phyloP scores from a whole-genome alignment of 2,329 filamentous ascomycete species.

The Colletotrichum liriopes region DNA sequence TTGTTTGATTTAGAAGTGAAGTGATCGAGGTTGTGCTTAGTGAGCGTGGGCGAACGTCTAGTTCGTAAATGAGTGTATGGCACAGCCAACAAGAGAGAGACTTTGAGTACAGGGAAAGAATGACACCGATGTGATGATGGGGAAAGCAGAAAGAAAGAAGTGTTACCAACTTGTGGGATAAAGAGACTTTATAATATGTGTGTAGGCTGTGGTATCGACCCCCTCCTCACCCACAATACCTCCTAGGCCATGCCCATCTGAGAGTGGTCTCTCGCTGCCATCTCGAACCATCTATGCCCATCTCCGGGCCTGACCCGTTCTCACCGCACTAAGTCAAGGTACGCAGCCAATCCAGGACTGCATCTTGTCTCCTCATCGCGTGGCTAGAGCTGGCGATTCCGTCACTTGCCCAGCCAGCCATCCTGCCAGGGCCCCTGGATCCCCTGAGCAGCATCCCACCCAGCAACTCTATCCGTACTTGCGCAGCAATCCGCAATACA shows the following conservation, averaged over 20 bases:
- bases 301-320: slow-evolving; percentile 37
- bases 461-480: slow-evolving; percentile 13
- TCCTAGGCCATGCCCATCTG: not conserved
- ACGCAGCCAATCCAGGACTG: slow-evolving; percentile 31
- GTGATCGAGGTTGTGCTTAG: slow-evolving; percentile 39
- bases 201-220: not conserved
- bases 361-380: slow-evolving; percentile 29
- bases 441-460: not conserved
- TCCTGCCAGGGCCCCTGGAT: slow-evolving; percentile 5
- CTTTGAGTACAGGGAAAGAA: slow-evolving; percentile 40
- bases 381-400: slow-evolving; percentile 42
- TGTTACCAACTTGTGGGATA: not conserved
- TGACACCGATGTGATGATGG: slow-evolving; percentile 42
- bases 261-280: not conserved
- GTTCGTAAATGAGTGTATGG: slow-evolving; percentile 42
- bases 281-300: slow-evolving; percentile 38
- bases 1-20: slow-evolving; percentile 35
- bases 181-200: slow-evolving; percentile 32
- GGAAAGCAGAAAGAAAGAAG: not conserved
- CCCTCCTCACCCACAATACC: slow-evolving; percentile 9
- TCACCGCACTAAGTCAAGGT: slow-evolving; percentile 26
- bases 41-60: slow-evolving; percentile 43
- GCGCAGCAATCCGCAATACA: slow-evolving; percentile 14
- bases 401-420: slow-evolving; percentile 18
- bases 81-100: slow-evolving; percentile 43